Base-by-base conservation (phyloP, 306 rosid genomes). In the Gillenia trifoliata region DNA sequence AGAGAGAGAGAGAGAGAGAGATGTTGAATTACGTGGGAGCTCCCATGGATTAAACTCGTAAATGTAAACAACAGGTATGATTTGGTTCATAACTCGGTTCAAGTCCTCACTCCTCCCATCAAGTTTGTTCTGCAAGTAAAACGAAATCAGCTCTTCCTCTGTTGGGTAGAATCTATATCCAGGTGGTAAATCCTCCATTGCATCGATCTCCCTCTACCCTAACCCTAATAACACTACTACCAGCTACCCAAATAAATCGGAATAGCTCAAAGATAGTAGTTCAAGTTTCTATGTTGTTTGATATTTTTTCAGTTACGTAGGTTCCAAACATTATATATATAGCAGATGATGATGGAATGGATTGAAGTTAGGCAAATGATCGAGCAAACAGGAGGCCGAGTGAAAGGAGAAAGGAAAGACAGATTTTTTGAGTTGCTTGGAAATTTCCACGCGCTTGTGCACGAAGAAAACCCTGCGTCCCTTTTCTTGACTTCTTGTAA, bases 111-210 rank as follows among this genome's bases (percentile, higher is more conserved):
- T 81, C 16, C 4, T 28, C 60, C 96, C 92, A 40, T 91, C 83
- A 12, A 93, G 90, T 83, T 88, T 91, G 38, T 82, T 83, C 2
- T 33, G 83, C 17, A 93, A 85, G 79, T 91, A 91, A 80, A 91
- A 91, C 0, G 87, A 80, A 55, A 93, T 76, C 29, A 93, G 75
- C 68, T 93, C 98, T 72, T 91, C 96, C 80, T 93, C 97, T 2
- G 97, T 93, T 0, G 97, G 98, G 79, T 85, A 91, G 83, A 93
- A 93, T 31, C 94, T 86, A 83, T 81, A 91, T 77, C 98, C 97
- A 10, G 92, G 93, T 71, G 91, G 74, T 68, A 88, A 79, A 67
- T 80, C 75, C 22, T 49, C 88, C 97, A 91, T 89, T 52, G 15
- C 31, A 19, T 6, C 64, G 36, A 19, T 65, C 59, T 13, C 62